Percentiles rank a stretch among this genome's conserved stretches.
These are phyloP conservation scores for Tolypocladium pustulatum DNA, from an alignment of 2,329 filamentous ascomycete species.

Conservation along the genomic window DNA sequence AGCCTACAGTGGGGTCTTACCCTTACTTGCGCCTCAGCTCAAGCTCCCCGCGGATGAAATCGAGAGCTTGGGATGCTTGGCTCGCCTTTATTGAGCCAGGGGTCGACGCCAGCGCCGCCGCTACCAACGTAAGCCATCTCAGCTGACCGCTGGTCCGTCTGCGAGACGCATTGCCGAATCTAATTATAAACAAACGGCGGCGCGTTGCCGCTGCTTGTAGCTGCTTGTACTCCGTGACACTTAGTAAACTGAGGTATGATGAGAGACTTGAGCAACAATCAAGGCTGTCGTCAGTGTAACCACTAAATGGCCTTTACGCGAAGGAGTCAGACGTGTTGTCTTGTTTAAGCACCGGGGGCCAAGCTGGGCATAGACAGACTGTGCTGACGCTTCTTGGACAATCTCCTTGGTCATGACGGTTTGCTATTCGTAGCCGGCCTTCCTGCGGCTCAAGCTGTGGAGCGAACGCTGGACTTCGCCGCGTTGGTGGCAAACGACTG, in stretches of 20 bases:
- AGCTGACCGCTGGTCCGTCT: background rate
- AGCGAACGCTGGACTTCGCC: background rate
- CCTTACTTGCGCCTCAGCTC: background rate
- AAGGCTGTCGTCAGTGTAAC: too few relatives aligned
- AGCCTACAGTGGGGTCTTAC: background rate
- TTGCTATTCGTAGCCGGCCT: too few relatives aligned
- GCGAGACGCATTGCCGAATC: background rate
- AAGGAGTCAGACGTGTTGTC: too few relatives aligned
- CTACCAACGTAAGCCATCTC: background rate
- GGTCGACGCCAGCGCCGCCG: background rate
- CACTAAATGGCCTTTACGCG: too few relatives aligned
- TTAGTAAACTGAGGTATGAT: too few relatives aligned
- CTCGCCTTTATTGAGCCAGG: background rate
- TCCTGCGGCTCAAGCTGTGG: background rate
- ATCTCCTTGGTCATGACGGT: background rate
- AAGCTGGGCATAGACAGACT: too few relatives aligned
- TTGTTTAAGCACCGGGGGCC: too few relatives aligned
- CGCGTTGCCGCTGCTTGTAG: too few relatives aligned
- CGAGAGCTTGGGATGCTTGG: too few relatives aligned
- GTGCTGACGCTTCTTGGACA: background rate
- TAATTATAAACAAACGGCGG: background rate
- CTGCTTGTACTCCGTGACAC: too few relatives aligned
- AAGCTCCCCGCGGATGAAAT: background rate
- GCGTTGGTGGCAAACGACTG: background rate
- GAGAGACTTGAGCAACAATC: background rate